Base-by-base conservation (phyloP, 192 early-diverging fungal genomes). In the Obelidium mucronatum region DNA sequence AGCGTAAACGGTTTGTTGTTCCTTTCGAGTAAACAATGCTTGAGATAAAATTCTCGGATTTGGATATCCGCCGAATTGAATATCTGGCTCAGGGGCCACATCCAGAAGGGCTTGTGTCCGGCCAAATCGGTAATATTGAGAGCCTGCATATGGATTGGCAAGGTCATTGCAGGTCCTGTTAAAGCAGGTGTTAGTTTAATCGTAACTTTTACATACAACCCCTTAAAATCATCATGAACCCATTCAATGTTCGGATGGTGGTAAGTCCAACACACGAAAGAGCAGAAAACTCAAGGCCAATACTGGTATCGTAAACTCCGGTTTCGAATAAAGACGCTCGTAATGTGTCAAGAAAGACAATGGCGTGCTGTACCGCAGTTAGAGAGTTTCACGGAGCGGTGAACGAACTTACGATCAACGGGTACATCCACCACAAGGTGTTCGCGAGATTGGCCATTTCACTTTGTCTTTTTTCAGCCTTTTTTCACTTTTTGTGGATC, bases 131-230 rank as follows among this genome's bases (percentile, higher is more conserved):
- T 60, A 60, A 24, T 19, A 60, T 6, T 26, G 58, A 60, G 58
- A 60, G 24, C 58, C 58, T 19, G 58, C 8, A 6, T 24, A 60
- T 33, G 58, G 58, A 24, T 60, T 6, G 13, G 6, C 13, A 8
- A 60, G 24, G 58, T 60, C 58, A 24, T 60, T 60, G 58, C 58
- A 60, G 8, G 58, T 60, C 24, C 58, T 60, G 24, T 48, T 6
- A 15, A 48, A 6, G 44, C 11, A 15, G 19, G 19, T 48, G 44
- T 48, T 60, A 60, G 24, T 26, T 19, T 48, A 15, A 6, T 19
- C 19, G 11, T 48, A 19, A 0, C 8, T 48, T 60, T 8, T 8
- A 60, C 24, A 26, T 33, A 31, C 58, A 34, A 19, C n/a, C n/a
- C n/a, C n/a, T n/a, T n/a, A n/a, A n/a, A n/a, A n/a, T n/a, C n/a